phyloP scores from a whole-genome alignment of 495 filamentous ascomycete genomes.

The Daldinia caldariorum region DNA sequence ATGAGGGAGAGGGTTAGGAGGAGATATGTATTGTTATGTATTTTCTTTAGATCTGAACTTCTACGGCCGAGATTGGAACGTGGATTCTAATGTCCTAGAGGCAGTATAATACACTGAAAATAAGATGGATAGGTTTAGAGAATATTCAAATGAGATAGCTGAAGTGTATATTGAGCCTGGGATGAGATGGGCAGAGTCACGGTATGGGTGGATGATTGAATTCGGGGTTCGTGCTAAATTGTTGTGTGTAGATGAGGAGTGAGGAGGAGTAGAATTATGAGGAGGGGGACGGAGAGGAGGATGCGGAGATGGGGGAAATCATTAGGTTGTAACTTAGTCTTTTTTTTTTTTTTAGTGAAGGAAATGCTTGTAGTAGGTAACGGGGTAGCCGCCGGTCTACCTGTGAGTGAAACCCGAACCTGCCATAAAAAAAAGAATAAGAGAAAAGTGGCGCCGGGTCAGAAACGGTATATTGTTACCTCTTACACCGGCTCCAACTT shows the following conservation, averaged over 20 bases:
- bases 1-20: slow-evolving; percentile 28
- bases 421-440: slow-evolving; percentile 24
- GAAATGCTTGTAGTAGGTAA: slow-evolving; percentile 19
- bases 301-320: slow-evolving; percentile 47
- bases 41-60: slow-evolving; percentile 14
- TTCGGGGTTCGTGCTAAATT: slow-evolving; percentile 42
- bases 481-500: slow-evolving; percentile 6
- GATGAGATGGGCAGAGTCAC: slow-evolving; percentile 19
- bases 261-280: slow-evolving; percentile 35
- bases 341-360: slow-evolving; percentile 23
- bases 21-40: slow-evolving; percentile 19
- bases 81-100: not conserved
- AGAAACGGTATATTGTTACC: slow-evolving; percentile 31
- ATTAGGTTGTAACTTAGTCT: slow-evolving; percentile 18
- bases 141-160: slow-evolving; percentile 2
- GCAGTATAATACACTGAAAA: not conserved
- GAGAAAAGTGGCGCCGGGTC: slow-evolving; percentile 36
- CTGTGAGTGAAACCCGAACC: slow-evolving; percentile 41
- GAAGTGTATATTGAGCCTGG: slow-evolving; percentile 1
- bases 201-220: slow-evolving; percentile 34
- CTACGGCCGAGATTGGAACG: slow-evolving; percentile 13
- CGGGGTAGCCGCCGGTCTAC: slow-evolving; percentile 4
- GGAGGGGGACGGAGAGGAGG: slow-evolving; percentile 34
- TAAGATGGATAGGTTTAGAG: not conserved
- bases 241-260: slow-evolving; percentile 37